These are phyloP conservation scores for Pleurotus ostreatus DNA, from an alignment of 768 basidiomycete genomes.

Conservation along the genomic window DNA sequence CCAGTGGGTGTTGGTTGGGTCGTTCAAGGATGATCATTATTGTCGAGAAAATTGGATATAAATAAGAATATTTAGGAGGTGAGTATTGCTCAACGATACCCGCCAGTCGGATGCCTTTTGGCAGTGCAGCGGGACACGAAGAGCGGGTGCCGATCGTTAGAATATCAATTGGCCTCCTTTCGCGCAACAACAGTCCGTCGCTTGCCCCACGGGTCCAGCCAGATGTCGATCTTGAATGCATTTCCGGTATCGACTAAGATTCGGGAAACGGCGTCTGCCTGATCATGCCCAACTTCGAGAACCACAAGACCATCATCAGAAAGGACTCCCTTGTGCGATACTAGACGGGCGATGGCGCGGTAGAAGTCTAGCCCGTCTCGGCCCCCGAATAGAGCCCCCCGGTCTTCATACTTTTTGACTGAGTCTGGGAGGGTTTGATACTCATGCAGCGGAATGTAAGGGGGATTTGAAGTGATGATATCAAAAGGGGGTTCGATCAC, in stretches of 20 bases:
- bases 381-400: slow-evolving; percentile 76
- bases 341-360: slow-evolving; percentile 60
- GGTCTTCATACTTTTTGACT: slow-evolving; percentile 80
- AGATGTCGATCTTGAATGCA: slow-evolving; percentile 54
- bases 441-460: slow-evolving; percentile 73
- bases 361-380: slow-evolving; percentile 54
- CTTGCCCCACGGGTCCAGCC: slow-evolving; percentile 78
- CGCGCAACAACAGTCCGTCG: slow-evolving; percentile 66
- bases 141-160: no score
- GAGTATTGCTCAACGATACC: no score
- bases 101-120: no score
- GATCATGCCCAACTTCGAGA: slow-evolving; percentile 76
- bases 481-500: slow-evolving; percentile 54
- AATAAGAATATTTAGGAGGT: background rate
- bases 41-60: background rate
- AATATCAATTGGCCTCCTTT: slow-evolving; percentile 10
- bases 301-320: slow-evolving; percentile 54
- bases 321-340: slow-evolving; percentile 50
- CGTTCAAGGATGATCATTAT: background rate
- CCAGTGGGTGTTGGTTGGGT: background rate
- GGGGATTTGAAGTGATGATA: slow-evolving; percentile 81
- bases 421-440: slow-evolving; percentile 61
- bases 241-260: slow-evolving; percentile 50
- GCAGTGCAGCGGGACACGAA: no score
- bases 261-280: slow-evolving; percentile 57